Evolutionary conservation across 176 grass and related monocot genomes (phyloP).

Genomic region (barley (Hordeum vulgare)): DNA sequence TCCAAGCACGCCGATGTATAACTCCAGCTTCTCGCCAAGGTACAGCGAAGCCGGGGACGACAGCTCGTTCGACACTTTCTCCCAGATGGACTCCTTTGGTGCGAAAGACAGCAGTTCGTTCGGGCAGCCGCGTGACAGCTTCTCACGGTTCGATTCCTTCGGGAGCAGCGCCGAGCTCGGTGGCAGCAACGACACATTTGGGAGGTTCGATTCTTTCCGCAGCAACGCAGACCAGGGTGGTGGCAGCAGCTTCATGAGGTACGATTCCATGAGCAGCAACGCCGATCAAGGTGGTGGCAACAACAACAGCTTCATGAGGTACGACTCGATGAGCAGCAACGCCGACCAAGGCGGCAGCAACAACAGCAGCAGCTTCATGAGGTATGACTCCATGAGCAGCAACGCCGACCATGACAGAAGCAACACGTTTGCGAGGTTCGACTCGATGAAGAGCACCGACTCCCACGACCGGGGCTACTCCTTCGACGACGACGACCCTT

Average conservation of each 20-base stretch:
- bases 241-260: constrained; percentile 50
- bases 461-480: constrained; percentile 44
- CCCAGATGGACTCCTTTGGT: constrained; percentile 51
- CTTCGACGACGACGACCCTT: constrained; percentile 63
- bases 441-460: constrained; percentile 71
- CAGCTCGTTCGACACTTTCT: constrained; percentile 75
- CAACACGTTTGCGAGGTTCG: constrained; percentile 57
- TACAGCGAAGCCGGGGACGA: constrained; percentile 85
- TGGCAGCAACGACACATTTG: constrained; percentile 36
- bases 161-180: constrained; percentile 39
- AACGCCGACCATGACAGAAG: constrained; percentile 50
- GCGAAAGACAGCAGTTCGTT: constrained; percentile 39
- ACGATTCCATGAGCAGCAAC: constrained; percentile 59
- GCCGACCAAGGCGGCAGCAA: constrained; percentile 39
- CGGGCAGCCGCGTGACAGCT: constrained; percentile 24
- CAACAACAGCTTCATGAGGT: not conserved
- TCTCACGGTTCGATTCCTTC: constrained; percentile 82
- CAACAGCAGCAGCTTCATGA: constrained; percentile 33
- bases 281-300: not conserved
- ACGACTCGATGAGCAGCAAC: constrained; percentile 18
- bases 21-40: constrained; percentile 76
- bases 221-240: constrained; percentile 57
- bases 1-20: constrained; percentile 79
- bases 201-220: constrained; percentile 78
- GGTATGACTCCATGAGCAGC: constrained; percentile 71